phyloP scores from a whole-genome alignment of 2,329 filamentous ascomycete genomes.

The Graphilbum fragrans region DNA sequence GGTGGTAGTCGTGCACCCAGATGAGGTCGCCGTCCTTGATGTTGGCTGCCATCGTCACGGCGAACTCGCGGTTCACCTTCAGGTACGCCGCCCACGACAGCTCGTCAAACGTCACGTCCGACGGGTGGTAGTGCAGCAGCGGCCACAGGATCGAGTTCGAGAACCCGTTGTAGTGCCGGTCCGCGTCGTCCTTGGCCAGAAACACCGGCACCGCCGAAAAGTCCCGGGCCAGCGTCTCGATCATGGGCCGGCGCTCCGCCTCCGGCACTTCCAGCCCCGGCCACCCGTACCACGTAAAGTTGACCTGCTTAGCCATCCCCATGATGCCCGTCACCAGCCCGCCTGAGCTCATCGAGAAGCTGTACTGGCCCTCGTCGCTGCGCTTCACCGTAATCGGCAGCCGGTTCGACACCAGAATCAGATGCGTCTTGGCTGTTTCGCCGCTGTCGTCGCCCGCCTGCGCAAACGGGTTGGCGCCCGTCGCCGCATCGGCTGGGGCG shows the following conservation, averaged over 20 bases:
- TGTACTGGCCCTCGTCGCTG: constrained; percentile 80
- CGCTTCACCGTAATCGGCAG: constrained; percentile 95
- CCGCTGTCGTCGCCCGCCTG: neutral
- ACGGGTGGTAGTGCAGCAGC: constrained; percentile 95
- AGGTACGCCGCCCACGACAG: constrained; percentile 86
- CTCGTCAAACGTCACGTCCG: constrained; percentile 97
- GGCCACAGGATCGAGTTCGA: constrained; percentile 98
- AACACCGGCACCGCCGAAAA: constrained; percentile 88
- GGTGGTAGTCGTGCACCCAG: constrained; percentile 97
- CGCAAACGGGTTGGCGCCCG: neutral
- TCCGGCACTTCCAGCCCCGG: constrained; percentile 86
- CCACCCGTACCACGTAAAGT: constrained; percentile 98
- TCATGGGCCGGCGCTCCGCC: constrained; percentile 62
- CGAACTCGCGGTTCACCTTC: constrained; percentile 86
- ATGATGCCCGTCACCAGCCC: constrained; percentile 89
- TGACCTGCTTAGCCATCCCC: constrained; percentile 81
- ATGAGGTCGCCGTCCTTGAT: constrained; percentile 89
- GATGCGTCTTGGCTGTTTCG: constrained; percentile 10
- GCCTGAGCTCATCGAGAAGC: constrained; percentile 93
- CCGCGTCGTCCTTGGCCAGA: constrained; percentile 83
- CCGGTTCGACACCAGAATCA: constrained; percentile 72
- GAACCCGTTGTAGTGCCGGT: constrained; percentile 96
- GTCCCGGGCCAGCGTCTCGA: constrained; percentile 68
- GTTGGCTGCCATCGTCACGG: constrained; percentile 73
- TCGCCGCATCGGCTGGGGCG: neutral